Evolutionary conservation across 352 stramenopile genomes (phyloP).

Genomic region (Pythium monospermum): DNA sequence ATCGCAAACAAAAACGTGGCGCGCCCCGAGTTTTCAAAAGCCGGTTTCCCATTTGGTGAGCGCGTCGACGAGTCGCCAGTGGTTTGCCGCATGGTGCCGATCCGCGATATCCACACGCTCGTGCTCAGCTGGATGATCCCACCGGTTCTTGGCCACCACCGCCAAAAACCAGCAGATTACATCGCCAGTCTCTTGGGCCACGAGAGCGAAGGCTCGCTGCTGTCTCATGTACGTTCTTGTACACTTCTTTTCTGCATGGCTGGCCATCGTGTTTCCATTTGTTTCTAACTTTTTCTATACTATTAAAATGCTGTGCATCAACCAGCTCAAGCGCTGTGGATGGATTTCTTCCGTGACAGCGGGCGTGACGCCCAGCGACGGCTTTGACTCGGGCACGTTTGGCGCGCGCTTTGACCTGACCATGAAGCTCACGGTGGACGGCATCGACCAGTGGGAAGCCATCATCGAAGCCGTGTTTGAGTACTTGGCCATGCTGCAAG

Average conservation of each 20-base stretch:
- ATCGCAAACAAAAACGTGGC: constrained; percentile 20
- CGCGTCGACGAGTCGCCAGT: constrained; percentile 31
- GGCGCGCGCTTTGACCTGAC: constrained; percentile 33
- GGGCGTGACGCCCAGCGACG: constrained; percentile 29
- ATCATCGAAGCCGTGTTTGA: constrained; percentile 27
- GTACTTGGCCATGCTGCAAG: constrained; percentile 18
- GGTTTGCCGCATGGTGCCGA: constrained; percentile 63
- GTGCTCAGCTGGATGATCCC: constrained; percentile 79
- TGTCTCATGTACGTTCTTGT: constrained; percentile 54
- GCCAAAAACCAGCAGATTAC: constrained; percentile 76
- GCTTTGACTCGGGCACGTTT: constrained; percentile 32
- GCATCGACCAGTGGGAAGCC: constrained; percentile 29
- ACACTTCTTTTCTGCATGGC: neutral
- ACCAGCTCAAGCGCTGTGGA: constrained; percentile 68
- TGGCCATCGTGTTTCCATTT: neutral
- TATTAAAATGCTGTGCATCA: too few relatives aligned
- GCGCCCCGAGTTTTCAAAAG: constrained; percentile 32
- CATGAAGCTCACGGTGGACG: constrained; percentile 27
- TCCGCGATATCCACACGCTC: constrained; percentile 75
- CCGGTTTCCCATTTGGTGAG: constrained; percentile 48
- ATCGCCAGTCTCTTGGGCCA: constrained; percentile 75
- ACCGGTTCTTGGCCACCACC: constrained; percentile 56
- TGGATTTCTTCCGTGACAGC: constrained; percentile 77
- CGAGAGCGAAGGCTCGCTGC: constrained; percentile 77
- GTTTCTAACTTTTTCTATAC: constrained; percentile 20